Base-by-base conservation (phyloP, 2,329 filamentous ascomycete genomes). In the Calonectria crousiana region DNA sequence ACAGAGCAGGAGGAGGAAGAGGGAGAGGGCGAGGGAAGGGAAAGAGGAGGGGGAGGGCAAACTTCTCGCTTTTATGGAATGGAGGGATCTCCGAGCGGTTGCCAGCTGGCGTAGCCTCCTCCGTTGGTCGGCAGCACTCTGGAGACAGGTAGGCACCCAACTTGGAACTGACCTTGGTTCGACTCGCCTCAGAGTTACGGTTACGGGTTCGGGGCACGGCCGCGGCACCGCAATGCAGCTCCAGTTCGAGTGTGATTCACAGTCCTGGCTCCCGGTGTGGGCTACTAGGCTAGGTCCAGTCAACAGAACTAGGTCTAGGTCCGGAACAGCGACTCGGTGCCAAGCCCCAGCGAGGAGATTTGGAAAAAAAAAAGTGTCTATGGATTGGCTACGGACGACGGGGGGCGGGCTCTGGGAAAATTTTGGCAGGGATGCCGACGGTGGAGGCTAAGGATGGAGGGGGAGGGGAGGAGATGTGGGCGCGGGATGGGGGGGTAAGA, bases 11-110 rank as follows among this genome's bases (percentile, higher is more conserved):
- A 74, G 71, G 74, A 77, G 64, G 68, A 73, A 69, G 68, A 75
- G 71, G 67, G 62, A 64, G 65, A 71, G 67, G 75, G 69, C 72
- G 67, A 75, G 76, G 60, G 56, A 67, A 66, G 67, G 53, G 73
- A 72, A 74, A 69, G 69, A 64, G 13, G 76, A 72, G 74, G 73
- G 74, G 72, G 62, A 75, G 76, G 78, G 77, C 75, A 78, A 75
- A 58, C 67, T 76, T 67, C 76, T 72, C 72, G 74, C 78, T 80
- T 80, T 80, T 80, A 80, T 78, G 77, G 73, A 78, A 78, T 71
- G 74, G 51, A 71, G 67, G 71, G 72, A 72, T 73, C 72, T 73
- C 76, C 70, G 58, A 69, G 76, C 51, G 69, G 73, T 75, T 69
- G 75, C 72, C 69, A 72, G 73, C 67, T 71, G 72, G 69, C 74